Evolutionary conservation across 306 rosid species (phyloP).

Genomic region (Glycine latifolia): DNA sequence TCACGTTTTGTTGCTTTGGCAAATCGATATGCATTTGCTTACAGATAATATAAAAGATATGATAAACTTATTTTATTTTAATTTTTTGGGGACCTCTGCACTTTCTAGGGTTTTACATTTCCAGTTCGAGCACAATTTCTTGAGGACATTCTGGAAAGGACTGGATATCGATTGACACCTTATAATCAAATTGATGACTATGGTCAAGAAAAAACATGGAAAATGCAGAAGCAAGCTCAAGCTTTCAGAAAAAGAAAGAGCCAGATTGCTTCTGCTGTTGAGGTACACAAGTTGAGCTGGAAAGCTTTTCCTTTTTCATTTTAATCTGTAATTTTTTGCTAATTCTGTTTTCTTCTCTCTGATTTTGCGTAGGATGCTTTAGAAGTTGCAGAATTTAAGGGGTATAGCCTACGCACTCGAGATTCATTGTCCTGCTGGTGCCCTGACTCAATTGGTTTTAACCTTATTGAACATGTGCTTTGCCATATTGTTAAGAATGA

Average conservation of each 20-base stretch:
- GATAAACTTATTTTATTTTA: conserved; percentile 40
- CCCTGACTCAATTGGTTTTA: conserved; percentile 91
- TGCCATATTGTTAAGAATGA: conserved; percentile 83
- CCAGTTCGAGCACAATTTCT: conserved; percentile 86
- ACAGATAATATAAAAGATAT: conserved; percentile 1
- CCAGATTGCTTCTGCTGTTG: conserved; percentile 88
- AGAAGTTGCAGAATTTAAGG: conserved; percentile 72
- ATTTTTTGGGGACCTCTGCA: conserved; percentile 17
- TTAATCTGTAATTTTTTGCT: not conserved
- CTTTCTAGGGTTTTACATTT: conserved; percentile 85
- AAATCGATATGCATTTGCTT: not conserved
- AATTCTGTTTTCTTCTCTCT: conserved; percentile 40
- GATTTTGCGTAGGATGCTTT: conserved; percentile 75
- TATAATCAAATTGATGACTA: conserved; percentile 94
- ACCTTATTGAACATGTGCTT: conserved; percentile 81
- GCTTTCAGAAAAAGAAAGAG: conserved; percentile 82
- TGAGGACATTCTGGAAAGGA: conserved; percentile 82
- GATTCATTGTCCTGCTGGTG: conserved; percentile 88
- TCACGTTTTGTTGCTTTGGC: conserved; percentile 33
- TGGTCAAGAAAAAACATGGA: conserved; percentile 93
- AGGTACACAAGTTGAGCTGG: conserved; percentile 58
- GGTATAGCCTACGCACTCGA: conserved; percentile 65
- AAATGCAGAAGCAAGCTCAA: conserved; percentile 87
- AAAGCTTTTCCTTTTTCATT: not conserved
- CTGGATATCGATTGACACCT: conserved; percentile 74